Base-by-base conservation (phyloP, 2,329 filamentous ascomycete species). In the Fusarium burgessii region DNA sequence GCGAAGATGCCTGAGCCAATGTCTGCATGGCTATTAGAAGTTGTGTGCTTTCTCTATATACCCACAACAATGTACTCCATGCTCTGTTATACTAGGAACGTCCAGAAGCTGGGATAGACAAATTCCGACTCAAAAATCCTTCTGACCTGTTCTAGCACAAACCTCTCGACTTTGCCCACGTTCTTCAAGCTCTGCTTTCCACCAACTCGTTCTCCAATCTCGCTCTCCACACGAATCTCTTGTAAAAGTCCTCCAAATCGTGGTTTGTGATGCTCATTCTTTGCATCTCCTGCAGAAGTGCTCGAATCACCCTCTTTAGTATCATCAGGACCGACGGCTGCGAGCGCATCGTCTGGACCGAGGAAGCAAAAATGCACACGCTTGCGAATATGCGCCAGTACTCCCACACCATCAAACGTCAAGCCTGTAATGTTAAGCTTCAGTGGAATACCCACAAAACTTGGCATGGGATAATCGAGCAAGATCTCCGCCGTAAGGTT, bases 101-200 rank as follows among this genome's bases (percentile, higher is more conserved):
- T 98, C 95, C 95, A 98, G 82, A 97, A 98, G 81, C 95, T 98
- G 46, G 96, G 96, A 83, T 97, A 98, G 68, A 98, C 95, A 83
- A 98, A 96, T 80, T 99, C 96, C 79, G 98, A 96, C 82, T 99
- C 96, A 77, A 99, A 98, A 75, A 99, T 98, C 77, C 94, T 89
- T 78, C 95, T 90, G 68, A 99, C 96, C 82, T 98, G 95, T 80
- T 98, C 95, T 65, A 99, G 86, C 61, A 99, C 94, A 80, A 99
- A 99, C 76, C 94, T 92, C 84, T 99, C 96, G 62, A 99, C 96
- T 85, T 99, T 99, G 64, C 96, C 95, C 52, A 99, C 95, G 80
- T 99, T 99, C 86, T 98, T 98, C 66, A 99, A 84, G 49, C 95
- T 96, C 83, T 98, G 95, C 83, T 96, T 97, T 29, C 94, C 93